Evolutionary conservation across 768 basidiomycete species (phyloP).

Genomic region (Peribolospora kevripleyi): DNA sequence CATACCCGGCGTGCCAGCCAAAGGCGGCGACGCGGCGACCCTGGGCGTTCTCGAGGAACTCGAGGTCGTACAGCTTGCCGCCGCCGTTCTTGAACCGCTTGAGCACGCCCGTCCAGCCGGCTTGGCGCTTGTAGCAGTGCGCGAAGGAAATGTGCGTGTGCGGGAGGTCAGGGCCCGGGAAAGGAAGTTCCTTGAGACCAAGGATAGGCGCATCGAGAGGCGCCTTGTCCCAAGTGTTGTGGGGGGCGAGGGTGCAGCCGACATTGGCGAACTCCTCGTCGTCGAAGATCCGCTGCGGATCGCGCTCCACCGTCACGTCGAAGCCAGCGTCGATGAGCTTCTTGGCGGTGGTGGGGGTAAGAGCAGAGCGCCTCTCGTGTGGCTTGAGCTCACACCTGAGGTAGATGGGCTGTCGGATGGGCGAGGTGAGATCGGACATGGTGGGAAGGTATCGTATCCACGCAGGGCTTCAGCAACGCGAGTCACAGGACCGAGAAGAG

Average conservation of each 20-base stretch:
- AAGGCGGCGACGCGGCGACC: constrained; percentile 92
- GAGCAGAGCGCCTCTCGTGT: constrained; percentile 74
- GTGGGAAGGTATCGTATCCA: too few species aligned
- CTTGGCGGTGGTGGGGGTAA: constrained; percentile 78
- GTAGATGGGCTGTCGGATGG: constrained; percentile 36
- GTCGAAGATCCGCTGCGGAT: constrained; percentile 79
- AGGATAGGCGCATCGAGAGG: constrained; percentile 55
- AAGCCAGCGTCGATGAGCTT: constrained; percentile 72
- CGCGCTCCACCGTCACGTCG: constrained; percentile 71
- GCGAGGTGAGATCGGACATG: too few species aligned
- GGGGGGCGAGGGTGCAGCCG: constrained; percentile 63
- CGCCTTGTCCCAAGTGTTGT: constrained; percentile 71
- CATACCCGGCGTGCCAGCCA: constrained; percentile 93
- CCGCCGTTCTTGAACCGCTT: constrained; percentile 59
- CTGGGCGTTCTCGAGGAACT: constrained; percentile 63
- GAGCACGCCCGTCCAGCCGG: constrained; percentile 68
- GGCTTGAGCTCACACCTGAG: constrained; percentile 91
- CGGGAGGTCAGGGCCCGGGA: constrained; percentile 54
- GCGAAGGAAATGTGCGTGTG: constrained; percentile 97
- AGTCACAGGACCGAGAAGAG: too few species aligned
- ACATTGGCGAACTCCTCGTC: constrained; percentile 79
- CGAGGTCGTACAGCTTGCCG: constrained; percentile 78
- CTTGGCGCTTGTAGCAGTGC: constrained; percentile 90
- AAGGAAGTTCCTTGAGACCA: constrained; percentile 72
- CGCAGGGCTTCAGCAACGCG: too few species aligned